Evolutionary conservation across 352 stramenopile species (phyloP).

Genomic region (Globisporangium okanoganense): DNA sequence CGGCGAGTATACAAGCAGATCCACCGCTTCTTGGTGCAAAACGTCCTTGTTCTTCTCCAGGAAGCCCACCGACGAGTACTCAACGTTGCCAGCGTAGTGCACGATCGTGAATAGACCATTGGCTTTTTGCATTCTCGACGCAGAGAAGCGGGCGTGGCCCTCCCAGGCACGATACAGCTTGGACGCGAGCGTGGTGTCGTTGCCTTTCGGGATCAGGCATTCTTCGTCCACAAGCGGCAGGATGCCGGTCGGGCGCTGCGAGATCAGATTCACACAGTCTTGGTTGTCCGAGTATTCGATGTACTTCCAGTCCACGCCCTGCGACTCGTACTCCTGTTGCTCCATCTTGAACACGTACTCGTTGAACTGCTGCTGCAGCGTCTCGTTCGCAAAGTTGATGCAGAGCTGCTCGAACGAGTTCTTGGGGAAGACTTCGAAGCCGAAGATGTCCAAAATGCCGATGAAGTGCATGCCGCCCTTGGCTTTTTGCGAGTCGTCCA

Average conservation of each 20-base stretch:
- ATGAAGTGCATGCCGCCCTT: slow-evolving; percentile 74
- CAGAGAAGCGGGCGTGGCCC: slow-evolving; percentile 58
- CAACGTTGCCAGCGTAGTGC: slow-evolving; percentile 80
- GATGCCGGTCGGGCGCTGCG: slow-evolving; percentile 79
- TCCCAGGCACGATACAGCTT: slow-evolving; percentile 77
- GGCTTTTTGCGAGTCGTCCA: slow-evolving; percentile 70
- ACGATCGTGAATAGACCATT: slow-evolving; percentile 70
- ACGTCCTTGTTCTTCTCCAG: slow-evolving; percentile 88
- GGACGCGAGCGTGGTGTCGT: slow-evolving; percentile 72
- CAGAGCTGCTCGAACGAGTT: slow-evolving; percentile 91
- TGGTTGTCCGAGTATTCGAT: slow-evolving; percentile 87
- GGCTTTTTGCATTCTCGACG: slow-evolving; percentile 75
- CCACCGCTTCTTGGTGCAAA: slow-evolving; percentile 77
- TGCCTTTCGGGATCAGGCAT: slow-evolving; percentile 81
- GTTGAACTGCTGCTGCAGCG: slow-evolving; percentile 87
- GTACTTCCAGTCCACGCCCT: slow-evolving; percentile 85
- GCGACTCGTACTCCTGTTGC: slow-evolving; percentile 75
- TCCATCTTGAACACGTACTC: slow-evolving; percentile 89
- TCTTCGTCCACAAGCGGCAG: slow-evolving; percentile 88
- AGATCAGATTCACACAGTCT: slow-evolving; percentile 89
- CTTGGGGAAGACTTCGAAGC: slow-evolving; percentile 89
- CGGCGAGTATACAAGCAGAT: slow-evolving; percentile 72
- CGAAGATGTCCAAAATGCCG: slow-evolving; percentile 91
- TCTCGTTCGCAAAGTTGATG: slow-evolving; percentile 91
- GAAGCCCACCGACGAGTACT: slow-evolving; percentile 74